Percentiles rank a stretch among this genome's conserved stretches.
These are phyloP conservation scores for Verticillium zaregamsianum DNA, from an alignment of 2,329 filamentous ascomycete species.

Conservation along the genomic window DNA sequence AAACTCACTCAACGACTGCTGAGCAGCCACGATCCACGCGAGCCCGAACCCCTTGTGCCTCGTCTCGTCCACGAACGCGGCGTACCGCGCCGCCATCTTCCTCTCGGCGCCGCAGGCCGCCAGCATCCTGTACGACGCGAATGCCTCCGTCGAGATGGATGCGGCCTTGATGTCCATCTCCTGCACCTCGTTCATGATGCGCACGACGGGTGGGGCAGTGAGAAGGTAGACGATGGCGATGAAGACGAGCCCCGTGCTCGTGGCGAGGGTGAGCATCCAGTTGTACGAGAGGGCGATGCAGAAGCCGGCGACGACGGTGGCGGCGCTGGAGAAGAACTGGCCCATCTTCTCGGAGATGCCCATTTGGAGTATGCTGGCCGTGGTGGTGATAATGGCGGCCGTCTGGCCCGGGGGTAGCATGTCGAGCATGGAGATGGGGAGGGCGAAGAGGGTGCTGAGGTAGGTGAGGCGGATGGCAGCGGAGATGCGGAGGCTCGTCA, in stretches of 20 bases:
- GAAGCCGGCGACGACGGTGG: slow-evolving; percentile 39
- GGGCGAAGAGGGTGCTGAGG: slow-evolving; percentile 43
- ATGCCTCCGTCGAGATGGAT: slow-evolving; percentile 36
- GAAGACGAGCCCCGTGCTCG: slow-evolving; percentile 22
- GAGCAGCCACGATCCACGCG: slow-evolving; percentile 16
- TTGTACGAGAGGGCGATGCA: slow-evolving; percentile 48
- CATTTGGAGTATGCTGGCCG: slow-evolving; percentile 48
- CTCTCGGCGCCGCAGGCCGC: slow-evolving; percentile 36
- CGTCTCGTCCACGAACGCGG: slow-evolving; percentile 28
- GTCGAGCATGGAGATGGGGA: slow-evolving; percentile 45
- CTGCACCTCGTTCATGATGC: slow-evolving; percentile 22
- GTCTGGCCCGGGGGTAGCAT: slow-evolving; percentile 46
- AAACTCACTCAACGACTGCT: slow-evolving; percentile 19
- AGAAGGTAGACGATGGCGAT: slow-evolving; percentile 38
- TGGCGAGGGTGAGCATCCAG: slow-evolving; percentile 48
- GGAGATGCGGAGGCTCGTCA: slow-evolving; percentile 46
- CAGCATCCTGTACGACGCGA: slow-evolving; percentile 27
- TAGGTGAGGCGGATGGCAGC: slow-evolving; percentile 47
- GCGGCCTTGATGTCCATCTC: slow-evolving; percentile 28
- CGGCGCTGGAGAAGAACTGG: slow-evolving; percentile 36
- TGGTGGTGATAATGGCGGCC: slow-evolving; percentile 47
- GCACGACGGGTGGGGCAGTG: slow-evolving; percentile 22
- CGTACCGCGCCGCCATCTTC: slow-evolving; percentile 29
- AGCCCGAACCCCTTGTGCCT: slow-evolving; percentile 21
- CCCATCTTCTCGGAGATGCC: slow-evolving; percentile 50